Evolutionary conservation across 805 yeast species (phyloP).

Genomic region (Suhomyces vadensis): DNA sequence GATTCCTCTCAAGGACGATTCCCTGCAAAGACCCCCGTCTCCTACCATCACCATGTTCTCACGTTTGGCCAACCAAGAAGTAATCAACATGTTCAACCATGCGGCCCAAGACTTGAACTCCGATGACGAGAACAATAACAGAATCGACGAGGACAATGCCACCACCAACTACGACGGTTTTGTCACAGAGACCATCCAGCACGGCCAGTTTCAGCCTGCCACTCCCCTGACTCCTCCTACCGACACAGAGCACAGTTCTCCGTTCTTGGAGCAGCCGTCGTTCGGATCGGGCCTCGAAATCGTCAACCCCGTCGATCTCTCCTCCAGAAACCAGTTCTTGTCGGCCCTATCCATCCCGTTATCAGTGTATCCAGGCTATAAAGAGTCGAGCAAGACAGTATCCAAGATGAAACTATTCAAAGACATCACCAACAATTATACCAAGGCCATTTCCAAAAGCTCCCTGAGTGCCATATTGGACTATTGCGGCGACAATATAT

Average conservation of each 20-base stretch:
- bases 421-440: constrained; percentile 36
- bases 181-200: constrained; percentile 46
- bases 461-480: constrained; percentile 45
- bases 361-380: constrained; percentile 30
- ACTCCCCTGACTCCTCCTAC: constrained; percentile 28
- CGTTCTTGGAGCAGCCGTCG: constrained; percentile 42
- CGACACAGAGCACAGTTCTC: constrained; percentile 44
- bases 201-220: constrained; percentile 1
- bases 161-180: constrained; percentile 45
- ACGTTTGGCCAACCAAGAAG: constrained; percentile 71
- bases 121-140: constrained; percentile 29
- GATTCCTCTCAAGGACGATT: constrained; percentile 46
- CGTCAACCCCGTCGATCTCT: constrained; percentile 46
- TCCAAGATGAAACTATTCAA: constrained; percentile 32
- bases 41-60: constrained; percentile 83
- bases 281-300: constrained; percentile 4
- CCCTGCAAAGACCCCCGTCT: constrained; percentile 45
- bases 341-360: constrained; percentile 37
- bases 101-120: constrained; percentile 36
- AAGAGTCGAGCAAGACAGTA: constrained; percentile 34
- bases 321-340: constrained; percentile 40
- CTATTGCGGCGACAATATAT: constrained; percentile 44
- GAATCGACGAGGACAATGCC: constrained; percentile 19
- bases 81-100: constrained; percentile 71
- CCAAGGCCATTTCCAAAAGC: constrained; percentile 36